phyloP scores from a whole-genome alignment of 1,284 basidiomycete species.

The Malassezia yamatoensis region DNA sequence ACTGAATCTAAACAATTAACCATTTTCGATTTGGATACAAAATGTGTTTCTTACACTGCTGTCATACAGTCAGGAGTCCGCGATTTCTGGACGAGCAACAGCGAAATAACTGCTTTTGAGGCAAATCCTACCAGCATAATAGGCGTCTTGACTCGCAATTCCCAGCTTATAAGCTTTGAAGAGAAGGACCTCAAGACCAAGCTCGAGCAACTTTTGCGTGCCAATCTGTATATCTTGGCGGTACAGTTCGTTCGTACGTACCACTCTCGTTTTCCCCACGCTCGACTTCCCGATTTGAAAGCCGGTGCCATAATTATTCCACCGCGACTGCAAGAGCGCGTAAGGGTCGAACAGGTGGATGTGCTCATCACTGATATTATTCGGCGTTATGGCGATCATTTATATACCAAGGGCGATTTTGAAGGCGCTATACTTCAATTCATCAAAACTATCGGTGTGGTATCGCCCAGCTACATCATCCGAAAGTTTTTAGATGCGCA shows the following conservation, averaged over 20 bases:
- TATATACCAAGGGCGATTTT: conserved; percentile 82
- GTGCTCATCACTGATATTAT: conserved; percentile 40
- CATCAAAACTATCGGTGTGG: conserved; percentile 73
- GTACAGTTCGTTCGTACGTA: conserved; percentile 33
- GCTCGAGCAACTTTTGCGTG: conserved; percentile 38
- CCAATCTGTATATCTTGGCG: conserved; percentile 37
- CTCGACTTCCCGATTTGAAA: conserved; percentile 5
- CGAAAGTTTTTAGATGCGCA: conserved; percentile 94
- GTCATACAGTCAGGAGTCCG: conserved; percentile 32
- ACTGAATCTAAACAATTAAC: conserved; percentile 61
- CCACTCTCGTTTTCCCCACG: conserved; percentile 18
- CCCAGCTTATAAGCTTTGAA: conserved; percentile 24
- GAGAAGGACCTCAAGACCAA: conserved; percentile 36
- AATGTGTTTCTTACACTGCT: conserved; percentile 64
- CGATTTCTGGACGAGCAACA: conserved; percentile 7
- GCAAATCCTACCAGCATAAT: conserved; percentile 20
- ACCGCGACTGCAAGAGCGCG: conserved; percentile 12
- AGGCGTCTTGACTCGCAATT: conserved; percentile 27
- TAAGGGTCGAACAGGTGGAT: conserved; percentile 19
- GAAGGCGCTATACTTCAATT: conserved; percentile 88
- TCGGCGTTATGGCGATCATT: conserved; percentile 73
- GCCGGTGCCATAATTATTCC: conserved; percentile 6
- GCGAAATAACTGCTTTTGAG: not conserved
- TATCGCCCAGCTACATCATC: conserved; percentile 91
- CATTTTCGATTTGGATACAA: conserved; percentile 85